Evolutionary conservation across 352 stramenopile species (phyloP).

Genomic region (Pythium aristosporum): DNA sequence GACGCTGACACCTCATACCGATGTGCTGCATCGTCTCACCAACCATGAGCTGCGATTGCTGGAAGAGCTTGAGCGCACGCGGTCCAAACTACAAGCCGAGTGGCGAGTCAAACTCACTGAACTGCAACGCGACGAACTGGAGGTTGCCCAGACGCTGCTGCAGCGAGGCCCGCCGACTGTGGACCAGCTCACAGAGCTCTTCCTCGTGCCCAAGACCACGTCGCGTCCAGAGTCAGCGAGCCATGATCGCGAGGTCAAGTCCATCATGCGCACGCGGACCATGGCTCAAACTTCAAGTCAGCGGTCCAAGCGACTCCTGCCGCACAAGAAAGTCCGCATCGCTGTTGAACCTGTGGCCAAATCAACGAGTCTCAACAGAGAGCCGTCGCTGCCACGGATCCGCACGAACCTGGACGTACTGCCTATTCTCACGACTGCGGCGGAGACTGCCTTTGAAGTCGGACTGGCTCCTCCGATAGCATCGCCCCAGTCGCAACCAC

Average conservation of each 20-base stretch:
- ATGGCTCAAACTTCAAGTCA: slow-evolving; percentile 46
- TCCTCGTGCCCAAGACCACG: slow-evolving; percentile 26
- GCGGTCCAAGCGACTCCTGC: slow-evolving; percentile 39
- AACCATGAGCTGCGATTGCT: slow-evolving; percentile 78
- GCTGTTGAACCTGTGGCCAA: slow-evolving; percentile 4
- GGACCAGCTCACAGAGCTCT: slow-evolving; percentile 44
- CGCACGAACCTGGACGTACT: slow-evolving; percentile 61
- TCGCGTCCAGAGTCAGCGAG: slow-evolving; percentile 11
- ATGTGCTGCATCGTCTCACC: slow-evolving; percentile 65
- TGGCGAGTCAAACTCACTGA: slow-evolving; percentile 64
- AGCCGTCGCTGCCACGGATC: slow-evolving; percentile 22
- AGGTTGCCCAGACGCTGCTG: slow-evolving; percentile 27
- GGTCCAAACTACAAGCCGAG: slow-evolving; percentile 62
- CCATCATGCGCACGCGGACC: slow-evolving; percentile 45
- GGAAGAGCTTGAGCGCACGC: slow-evolving; percentile 75
- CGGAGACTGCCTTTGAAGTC: slow-evolving; percentile 74
- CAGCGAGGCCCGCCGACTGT: slow-evolving; percentile 29
- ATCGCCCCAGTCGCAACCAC: slow-evolving; percentile 18
- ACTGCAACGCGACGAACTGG: slow-evolving; percentile 44
- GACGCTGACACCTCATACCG: slow-evolving; percentile 45
- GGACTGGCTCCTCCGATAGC: slow-evolving; percentile 30
- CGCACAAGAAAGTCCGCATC: slow-evolving; percentile 38
- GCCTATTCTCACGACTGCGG: slow-evolving; percentile 63
- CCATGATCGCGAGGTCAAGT: slow-evolving; percentile 29
- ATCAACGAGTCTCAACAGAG: slow-evolving; percentile 8